A percentile compares a stretch with the other conserved stretches of the same genome.
Evolutionary conservation across 257 asterid genomes (phyloP).

Genomic region (Rehmannia glutinosa): DNA sequence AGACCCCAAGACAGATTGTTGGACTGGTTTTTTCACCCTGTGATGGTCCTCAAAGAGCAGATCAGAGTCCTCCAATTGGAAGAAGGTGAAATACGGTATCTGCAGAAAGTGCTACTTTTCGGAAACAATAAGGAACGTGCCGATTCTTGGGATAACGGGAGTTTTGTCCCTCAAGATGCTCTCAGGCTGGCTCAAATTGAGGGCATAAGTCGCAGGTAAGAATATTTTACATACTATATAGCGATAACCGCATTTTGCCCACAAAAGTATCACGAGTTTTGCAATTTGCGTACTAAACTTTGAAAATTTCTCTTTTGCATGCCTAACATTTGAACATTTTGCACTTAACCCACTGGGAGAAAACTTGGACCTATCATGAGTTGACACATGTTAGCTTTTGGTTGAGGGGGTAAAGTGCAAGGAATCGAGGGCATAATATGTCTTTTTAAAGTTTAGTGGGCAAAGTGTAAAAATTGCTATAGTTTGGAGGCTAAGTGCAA

Average conservation of each 20-base stretch:
- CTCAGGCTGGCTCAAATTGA: slow-evolving; percentile 91
- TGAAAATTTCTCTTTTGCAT: no score
- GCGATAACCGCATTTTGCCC: no score
- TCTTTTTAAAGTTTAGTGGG: no score
- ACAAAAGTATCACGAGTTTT: no score
- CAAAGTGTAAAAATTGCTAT: no score
- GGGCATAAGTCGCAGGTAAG: slow-evolving; percentile 84
- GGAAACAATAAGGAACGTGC: slow-evolving; percentile 54
- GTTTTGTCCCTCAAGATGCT: slow-evolving; percentile 51
- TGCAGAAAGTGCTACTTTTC: slow-evolving; percentile 65
- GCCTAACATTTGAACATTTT: no score
- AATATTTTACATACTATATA: background rate
- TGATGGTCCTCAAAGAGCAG: slow-evolving; percentile 85
- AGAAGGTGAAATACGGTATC: slow-evolving; percentile 61
- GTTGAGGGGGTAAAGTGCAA: no score
- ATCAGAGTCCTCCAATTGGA: slow-evolving; percentile 57
- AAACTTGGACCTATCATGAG: no score
- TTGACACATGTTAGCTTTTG: no score
- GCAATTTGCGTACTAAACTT: background rate
- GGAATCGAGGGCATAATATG: no score
- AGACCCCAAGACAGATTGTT: slow-evolving; percentile 78
- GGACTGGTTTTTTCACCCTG: slow-evolving; percentile 93
- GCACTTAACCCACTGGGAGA: no score
- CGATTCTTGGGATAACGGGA: slow-evolving; percentile 72
- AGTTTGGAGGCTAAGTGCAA: no score